Conservation (phyloP, 1,284 basidiomycete species). For the Marasmius fiardii region DNA sequence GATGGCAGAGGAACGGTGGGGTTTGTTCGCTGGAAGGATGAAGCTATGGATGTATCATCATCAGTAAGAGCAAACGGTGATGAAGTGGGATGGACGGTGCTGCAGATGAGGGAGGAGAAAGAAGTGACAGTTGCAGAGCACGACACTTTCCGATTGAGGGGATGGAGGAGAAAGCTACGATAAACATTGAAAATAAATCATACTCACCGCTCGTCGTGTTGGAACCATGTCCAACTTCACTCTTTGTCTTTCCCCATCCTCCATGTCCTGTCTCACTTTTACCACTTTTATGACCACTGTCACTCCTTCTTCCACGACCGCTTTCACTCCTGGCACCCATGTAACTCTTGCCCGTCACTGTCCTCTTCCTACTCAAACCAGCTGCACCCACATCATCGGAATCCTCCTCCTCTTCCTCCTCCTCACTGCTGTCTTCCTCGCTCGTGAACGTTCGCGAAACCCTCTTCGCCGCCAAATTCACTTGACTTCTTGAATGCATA, state of each 20-base stretch:
- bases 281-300: neutral
- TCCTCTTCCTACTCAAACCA: conserved; percentile 4
- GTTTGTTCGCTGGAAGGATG: neutral
- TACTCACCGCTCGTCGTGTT: conserved; percentile 8
- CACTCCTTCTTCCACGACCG: neutral
- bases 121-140: neutral
- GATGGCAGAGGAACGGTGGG: neutral
- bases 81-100: neutral
- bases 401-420: conserved; percentile 9
- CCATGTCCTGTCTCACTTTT: neutral
- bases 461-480: neutral
- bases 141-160: neutral
- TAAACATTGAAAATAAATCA: neutral
- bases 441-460: neutral
- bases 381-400: conserved; percentile 7
- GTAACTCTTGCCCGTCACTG: conserved; percentile 5
- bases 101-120: too few relatives aligned
- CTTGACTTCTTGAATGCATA: neutral
- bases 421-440: conserved; percentile 14
- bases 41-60: neutral
- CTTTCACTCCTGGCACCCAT: neutral
- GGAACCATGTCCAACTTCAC: conserved; percentile 37
- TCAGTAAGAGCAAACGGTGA: neutral
- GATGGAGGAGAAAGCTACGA: neutral
- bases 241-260: conserved; percentile 26